Percentiles rank a stretch among this genome's conserved stretches.
Conservation (phyloP, 2,329 filamentous ascomycete species). For the Microcera coccophila region DNA sequence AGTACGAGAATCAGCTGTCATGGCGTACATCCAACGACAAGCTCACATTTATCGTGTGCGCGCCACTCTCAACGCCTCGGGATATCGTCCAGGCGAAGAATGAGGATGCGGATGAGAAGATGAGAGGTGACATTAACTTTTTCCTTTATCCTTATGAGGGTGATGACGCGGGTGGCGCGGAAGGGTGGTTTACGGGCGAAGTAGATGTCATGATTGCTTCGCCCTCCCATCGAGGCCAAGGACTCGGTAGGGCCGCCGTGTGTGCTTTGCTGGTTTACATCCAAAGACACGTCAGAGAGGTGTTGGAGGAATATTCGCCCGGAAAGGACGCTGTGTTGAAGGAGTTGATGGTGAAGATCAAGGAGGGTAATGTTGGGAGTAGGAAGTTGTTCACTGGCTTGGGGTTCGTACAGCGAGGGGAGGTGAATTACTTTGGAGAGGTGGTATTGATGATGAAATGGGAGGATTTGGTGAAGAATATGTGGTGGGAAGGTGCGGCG, state of each 20-base stretch:
- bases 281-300: constrained; percentile 43
- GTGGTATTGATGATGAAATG: constrained; percentile 46
- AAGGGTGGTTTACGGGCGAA: constrained; percentile 56
- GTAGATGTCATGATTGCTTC: constrained; percentile 83
- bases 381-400: constrained; percentile 49
- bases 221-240: constrained; percentile 52
- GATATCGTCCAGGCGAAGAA: constrained; percentile 31
- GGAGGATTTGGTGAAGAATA: constrained; percentile 20
- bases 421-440: constrained; percentile 58
- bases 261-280: constrained; percentile 69
- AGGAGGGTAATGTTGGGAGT: constrained; percentile 52
- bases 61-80: constrained; percentile 33
- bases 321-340: constrained; percentile 16
- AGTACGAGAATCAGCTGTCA: constrained; percentile 84
- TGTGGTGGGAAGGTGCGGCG: constrained; percentile 21
- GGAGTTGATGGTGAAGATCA: constrained; percentile 54
- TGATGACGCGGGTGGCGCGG: constrained; percentile 39
- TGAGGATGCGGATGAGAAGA: constrained; percentile 52
- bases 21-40: constrained; percentile 84
- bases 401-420: constrained; percentile 50
- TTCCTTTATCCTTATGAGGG: constrained; percentile 65
- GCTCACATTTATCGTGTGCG: constrained; percentile 84
- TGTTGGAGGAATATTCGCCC: constrained; percentile 48
- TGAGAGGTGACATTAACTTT: constrained; percentile 76
- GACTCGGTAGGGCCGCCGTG: constrained; percentile 63